Evolutionary conservation across 2,329 filamentous ascomycete species (phyloP).

Genomic region (Fusarium pilosicola): DNA sequence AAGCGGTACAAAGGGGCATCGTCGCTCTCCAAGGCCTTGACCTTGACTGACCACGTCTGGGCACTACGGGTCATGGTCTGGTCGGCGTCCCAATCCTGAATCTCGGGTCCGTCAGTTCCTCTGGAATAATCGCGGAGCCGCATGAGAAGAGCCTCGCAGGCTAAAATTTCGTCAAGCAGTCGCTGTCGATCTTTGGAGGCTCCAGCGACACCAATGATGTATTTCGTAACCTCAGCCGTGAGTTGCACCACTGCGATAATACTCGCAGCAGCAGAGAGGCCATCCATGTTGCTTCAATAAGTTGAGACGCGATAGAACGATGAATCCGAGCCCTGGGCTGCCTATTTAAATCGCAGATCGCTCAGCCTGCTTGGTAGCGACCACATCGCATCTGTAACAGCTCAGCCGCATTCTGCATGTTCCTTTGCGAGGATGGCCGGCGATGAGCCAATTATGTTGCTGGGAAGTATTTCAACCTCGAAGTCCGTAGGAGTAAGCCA

Average conservation of each 20-base stretch:
- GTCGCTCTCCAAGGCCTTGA: constrained; percentile 32
- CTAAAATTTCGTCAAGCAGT: constrained; percentile 27
- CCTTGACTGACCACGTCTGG: constrained; percentile 29
- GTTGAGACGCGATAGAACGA: neutral
- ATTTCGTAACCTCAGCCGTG: constrained; percentile 26
- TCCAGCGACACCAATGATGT: constrained; percentile 20
- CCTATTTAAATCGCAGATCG: neutral
- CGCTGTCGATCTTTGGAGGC: constrained; percentile 22
- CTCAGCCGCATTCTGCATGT: neutral
- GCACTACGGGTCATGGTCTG: neutral
- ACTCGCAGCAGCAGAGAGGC: constrained; percentile 18
- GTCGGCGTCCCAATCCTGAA: neutral
- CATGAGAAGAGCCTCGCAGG: constrained; percentile 26
- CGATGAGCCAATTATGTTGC: neutral
- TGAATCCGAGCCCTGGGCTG: neutral
- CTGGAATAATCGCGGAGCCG: neutral
- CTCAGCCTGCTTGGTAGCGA: neutral
- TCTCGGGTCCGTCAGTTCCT: neutral
- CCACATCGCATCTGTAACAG: neutral
- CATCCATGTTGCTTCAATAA: neutral
- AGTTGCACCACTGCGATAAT: constrained; percentile 39
- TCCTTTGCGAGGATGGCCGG: neutral
- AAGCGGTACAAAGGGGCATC: constrained; percentile 30
- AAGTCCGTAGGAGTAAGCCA: neutral
- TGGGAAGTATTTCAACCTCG: neutral